Evolutionary conservation across 2,329 filamentous ascomycete species (phyloP).

Genomic region (Alternaria angustiovoidea): DNA sequence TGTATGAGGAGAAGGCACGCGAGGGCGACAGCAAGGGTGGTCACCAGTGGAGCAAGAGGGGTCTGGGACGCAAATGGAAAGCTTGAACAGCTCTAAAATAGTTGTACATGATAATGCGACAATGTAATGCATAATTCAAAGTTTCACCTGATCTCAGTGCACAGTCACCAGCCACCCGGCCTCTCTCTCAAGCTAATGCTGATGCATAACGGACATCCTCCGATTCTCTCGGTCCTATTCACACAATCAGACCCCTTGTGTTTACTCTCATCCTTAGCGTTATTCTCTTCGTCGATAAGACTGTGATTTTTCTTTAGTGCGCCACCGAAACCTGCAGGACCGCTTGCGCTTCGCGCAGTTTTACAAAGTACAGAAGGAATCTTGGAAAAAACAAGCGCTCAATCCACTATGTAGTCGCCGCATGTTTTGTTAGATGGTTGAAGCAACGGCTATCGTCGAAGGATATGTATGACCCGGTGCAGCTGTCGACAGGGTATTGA

Average conservation of each 20-base stretch:
- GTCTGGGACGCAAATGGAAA: conserved; percentile 24
- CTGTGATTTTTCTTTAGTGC: too few species aligned
- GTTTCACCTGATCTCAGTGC: not conserved
- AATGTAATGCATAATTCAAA: not conserved
- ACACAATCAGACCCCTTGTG: not conserved
- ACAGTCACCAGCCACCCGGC: not conserved
- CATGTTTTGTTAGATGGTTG: not conserved
- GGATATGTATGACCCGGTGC: not conserved
- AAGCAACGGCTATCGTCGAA: not conserved
- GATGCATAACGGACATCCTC: not conserved
- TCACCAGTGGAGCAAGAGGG: conserved; percentile 59
- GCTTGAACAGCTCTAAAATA: not conserved
- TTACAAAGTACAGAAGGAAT: not conserved
- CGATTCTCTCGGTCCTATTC: not conserved
- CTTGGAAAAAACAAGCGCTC: not conserved
- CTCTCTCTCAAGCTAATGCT: not conserved
- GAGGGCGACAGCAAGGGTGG: conserved; percentile 43
- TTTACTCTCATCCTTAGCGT: not conserved
- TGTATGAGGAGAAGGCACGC: conserved; percentile 69
- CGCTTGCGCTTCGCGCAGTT: not conserved
- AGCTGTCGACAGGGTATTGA: not conserved
- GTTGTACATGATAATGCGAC: not conserved
- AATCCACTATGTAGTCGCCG: not conserved
- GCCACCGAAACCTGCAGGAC: not conserved
- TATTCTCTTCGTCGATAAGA: not conserved